phyloP scores from a whole-genome alignment of 306 rosid genomes.

The Quercus bicolor region DNA sequence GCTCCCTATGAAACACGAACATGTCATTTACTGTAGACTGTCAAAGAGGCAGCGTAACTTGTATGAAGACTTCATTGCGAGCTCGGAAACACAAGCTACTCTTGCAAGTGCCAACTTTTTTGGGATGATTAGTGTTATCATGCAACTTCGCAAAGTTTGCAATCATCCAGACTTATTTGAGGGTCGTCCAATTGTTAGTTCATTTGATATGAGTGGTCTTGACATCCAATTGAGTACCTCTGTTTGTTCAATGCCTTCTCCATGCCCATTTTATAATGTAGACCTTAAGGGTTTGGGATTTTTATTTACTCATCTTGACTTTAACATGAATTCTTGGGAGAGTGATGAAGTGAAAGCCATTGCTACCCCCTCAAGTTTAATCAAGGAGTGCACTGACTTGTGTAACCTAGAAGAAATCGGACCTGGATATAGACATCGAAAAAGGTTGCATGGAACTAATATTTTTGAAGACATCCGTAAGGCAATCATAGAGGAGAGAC shows the following conservation, averaged over 20 bases:
- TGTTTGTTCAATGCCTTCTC: slow-evolving; percentile 63
- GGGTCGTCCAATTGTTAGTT: slow-evolving; percentile 98
- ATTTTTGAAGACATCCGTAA: slow-evolving; percentile 82
- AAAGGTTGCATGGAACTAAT: slow-evolving; percentile 63
- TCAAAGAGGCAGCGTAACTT: slow-evolving; percentile 95
- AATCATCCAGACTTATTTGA: slow-evolving; percentile 98
- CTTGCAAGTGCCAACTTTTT: slow-evolving; percentile 92
- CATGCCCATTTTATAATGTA: slow-evolving; percentile 57
- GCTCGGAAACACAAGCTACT: slow-evolving; percentile 94
- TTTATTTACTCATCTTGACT: slow-evolving; percentile 80
- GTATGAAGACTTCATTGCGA: slow-evolving; percentile 95
- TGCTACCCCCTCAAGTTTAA: slow-evolving; percentile 66
- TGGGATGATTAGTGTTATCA: slow-evolving; percentile 94
- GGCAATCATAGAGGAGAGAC: slow-evolving; percentile 86
- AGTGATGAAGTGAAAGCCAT: slow-evolving; percentile 78
- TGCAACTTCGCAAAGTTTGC: slow-evolving; percentile 99
- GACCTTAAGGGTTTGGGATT: slow-evolving; percentile 78
- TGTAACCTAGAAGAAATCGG: slow-evolving; percentile 51
- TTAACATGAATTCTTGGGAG: slow-evolving; percentile 91
- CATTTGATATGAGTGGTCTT: slow-evolving; percentile 83
- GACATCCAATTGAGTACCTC: slow-evolving; percentile 76
- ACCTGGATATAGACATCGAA: slow-evolving; percentile 46
- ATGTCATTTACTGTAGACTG: slow-evolving; percentile 86
- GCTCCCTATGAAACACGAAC: slow-evolving; percentile 91
- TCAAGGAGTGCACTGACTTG: slow-evolving; percentile 50